Evolutionary conservation across 2,329 filamentous ascomycete genomes (phyloP).

Genomic region (Talaromyces sp.): DNA sequence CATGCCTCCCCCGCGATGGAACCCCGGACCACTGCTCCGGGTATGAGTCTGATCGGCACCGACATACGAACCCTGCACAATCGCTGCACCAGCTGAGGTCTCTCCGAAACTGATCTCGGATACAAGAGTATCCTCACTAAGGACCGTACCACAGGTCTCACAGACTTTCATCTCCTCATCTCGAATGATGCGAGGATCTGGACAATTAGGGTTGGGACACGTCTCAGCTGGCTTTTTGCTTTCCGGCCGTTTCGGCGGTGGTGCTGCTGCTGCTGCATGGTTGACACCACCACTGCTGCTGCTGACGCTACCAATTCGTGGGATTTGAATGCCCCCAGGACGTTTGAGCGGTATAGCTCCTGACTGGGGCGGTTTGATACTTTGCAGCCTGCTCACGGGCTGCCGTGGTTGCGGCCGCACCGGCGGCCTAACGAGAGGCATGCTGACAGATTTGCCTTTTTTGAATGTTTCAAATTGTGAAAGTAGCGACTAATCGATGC

Average conservation of each 20-base stretch:
- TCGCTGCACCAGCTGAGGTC: constrained; percentile 74
- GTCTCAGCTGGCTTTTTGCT: constrained; percentile 28
- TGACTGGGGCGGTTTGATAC: constrained; percentile 36
- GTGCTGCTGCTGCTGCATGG: not conserved
- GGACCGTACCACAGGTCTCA: constrained; percentile 76
- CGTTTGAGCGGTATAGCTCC: constrained; percentile 35
- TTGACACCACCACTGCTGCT: not conserved
- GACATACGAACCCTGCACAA: constrained; percentile 87
- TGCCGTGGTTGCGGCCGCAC: constrained; percentile 28
- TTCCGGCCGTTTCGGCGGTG: constrained; percentile 32
- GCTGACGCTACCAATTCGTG: constrained; percentile 23
- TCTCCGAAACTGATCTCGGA: constrained; percentile 90
- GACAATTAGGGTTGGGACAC: constrained; percentile 46
- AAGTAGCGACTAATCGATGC: not conserved
- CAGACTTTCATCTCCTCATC: constrained; percentile 59
- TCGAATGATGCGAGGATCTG: constrained; percentile 44
- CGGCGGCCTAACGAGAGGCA: constrained; percentile 33
- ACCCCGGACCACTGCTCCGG: constrained; percentile 52
- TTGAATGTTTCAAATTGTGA: not conserved
- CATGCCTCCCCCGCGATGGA: constrained; percentile 48
- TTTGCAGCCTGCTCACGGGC: constrained; percentile 39
- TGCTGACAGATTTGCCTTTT: constrained; percentile 17
- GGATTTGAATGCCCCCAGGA: constrained; percentile 29
- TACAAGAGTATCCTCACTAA: constrained; percentile 84
- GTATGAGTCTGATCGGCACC: constrained; percentile 80